phyloP scores from a whole-genome alignment of 2,329 filamentous ascomycete genomes.

The Alternaria sp. region DNA sequence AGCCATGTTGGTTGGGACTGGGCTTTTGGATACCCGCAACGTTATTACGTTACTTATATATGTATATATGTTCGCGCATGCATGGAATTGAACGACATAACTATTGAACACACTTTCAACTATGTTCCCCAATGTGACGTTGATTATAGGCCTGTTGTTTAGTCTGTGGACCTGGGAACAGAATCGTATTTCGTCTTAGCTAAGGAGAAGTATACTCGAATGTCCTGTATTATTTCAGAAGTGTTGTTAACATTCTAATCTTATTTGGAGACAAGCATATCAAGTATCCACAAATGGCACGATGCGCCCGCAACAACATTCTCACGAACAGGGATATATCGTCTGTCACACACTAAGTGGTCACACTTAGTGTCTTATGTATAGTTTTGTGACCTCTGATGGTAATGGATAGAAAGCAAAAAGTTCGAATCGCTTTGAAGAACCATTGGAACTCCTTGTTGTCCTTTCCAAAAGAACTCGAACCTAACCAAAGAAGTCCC shows the following conservation, averaged over 20 bases:
- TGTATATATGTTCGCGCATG: background rate
- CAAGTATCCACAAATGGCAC: background rate
- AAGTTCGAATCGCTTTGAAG: background rate
- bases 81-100: background rate
- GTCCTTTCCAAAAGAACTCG: background rate
- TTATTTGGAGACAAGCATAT: background rate
- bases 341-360: background rate
- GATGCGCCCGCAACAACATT: background rate
- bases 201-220: background rate
- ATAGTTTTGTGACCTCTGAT: background rate
- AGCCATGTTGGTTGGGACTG: background rate
- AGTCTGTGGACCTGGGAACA: background rate
- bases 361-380: background rate
- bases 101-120: background rate
- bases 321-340: background rate
- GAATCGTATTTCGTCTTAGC: background rate
- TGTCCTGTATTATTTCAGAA: background rate
- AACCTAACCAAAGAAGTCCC: conserved; percentile 4
- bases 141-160: background rate
- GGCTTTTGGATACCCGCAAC: conserved; percentile 14
- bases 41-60: conserved; percentile 3
- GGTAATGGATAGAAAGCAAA: background rate
- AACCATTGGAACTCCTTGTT: conserved; percentile 1
- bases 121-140: background rate
- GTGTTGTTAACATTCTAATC: background rate